phyloP scores from a whole-genome alignment of 148 eudicot genomes.

The Cornus suecica region DNA sequence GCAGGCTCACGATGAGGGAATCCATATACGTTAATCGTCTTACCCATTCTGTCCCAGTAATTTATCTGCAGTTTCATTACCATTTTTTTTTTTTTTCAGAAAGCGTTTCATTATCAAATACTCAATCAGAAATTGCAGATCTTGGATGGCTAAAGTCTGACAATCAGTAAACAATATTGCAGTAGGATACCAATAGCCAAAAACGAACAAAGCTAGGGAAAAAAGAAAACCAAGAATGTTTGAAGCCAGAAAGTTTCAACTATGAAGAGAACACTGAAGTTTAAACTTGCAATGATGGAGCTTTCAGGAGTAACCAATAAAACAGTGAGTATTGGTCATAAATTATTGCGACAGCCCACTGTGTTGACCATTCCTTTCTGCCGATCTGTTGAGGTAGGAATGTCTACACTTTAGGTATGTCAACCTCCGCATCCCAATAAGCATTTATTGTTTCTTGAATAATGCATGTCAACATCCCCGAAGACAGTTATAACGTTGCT shows the following conservation, averaged over 20 bases:
- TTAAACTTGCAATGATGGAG: neutral
- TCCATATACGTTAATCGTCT: constrained; percentile 42
- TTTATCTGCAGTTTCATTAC: constrained; percentile 27
- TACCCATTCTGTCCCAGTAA: constrained; percentile 26
- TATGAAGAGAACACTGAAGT: neutral
- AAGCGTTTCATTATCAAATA: no score
- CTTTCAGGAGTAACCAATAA: neutral
- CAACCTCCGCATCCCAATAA: no score
- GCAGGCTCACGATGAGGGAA: constrained; percentile 30
- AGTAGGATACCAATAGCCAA: neutral
- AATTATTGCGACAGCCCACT: neutral
- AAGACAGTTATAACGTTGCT: no score
- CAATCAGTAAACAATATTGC: neutral
- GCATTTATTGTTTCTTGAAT: neutral
- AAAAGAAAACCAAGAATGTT: neutral
- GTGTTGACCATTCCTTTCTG: neutral
- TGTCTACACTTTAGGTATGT: neutral
- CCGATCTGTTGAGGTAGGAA: neutral
- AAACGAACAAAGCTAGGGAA: no score
- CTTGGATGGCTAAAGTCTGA: neutral
- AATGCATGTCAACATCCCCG: neutral
- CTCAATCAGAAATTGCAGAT: neutral
- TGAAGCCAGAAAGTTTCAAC: neutral
- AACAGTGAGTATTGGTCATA: neutral
- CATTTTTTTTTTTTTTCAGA: no score